Evolutionary conservation across 2,329 filamentous ascomycete species (phyloP), one percentile per base, ranked within the genome.

Genomic region (Cordyceps tenuipes): DNA sequence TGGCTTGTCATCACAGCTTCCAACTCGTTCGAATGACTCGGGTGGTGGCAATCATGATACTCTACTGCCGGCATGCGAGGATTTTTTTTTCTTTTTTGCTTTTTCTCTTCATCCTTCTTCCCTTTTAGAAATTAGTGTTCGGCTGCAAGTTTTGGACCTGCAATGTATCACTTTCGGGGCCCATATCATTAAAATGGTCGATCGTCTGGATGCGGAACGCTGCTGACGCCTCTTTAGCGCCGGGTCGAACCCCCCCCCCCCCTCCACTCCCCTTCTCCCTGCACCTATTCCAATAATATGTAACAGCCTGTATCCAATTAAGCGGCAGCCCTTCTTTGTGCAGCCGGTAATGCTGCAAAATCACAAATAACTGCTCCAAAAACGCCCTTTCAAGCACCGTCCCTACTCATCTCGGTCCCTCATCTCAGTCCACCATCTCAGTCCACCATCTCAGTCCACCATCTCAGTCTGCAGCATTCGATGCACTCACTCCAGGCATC

Each of bases 171-270:
- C 53, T 39, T 15, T 48, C 23, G 7, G 17, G n/a, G 29, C 29
- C 10, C 9, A 7, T 26, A 41, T 43, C n/a, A 17, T 13, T 4
- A 23, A 23, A 43, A 12, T 47, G 44, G 29, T 29, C 26, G 43
- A 56, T 39, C 53, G 43, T 13, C 29, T 56, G n/a, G 41, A 34
- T 47, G 41, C 34, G 34, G 34, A 34, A 34, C 31, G 31, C 31
- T 47, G 43, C 29, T 47, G 41, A 56, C 53, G 53, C 53, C 41
- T 56, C 21, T 46, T 47, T 56, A 56, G 53, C 43, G 53, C 53
- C 41, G 31, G 23, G 19, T 44, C 31, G 26, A 15, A 5, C 9
- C 34, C 36, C 21, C 41, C 8, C 36, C 39, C 39, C 17, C 13
- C 39, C 29, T 29, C 29, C 29, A 29, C 29, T 29, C 29, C 29